A percentile compares a stretch with the other conserved stretches of the same genome.
Evolutionary conservation across 177 flowering plant species (phyloP).

Genomic region (Vitis hybrid): DNA sequence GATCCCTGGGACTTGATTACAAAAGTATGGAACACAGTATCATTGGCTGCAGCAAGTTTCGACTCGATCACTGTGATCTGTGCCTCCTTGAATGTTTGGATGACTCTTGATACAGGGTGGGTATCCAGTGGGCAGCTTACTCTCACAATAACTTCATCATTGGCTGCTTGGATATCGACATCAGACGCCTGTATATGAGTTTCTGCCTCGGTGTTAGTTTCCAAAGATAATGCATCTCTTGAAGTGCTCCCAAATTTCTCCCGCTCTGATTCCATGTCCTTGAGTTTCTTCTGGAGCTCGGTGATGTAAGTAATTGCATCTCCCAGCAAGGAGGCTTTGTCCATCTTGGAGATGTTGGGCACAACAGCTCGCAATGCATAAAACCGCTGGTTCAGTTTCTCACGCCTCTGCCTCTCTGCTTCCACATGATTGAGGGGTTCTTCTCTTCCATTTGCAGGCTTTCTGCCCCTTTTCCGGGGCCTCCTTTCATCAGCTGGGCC

Average conservation of each 20-base stretch:
- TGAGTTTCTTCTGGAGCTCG: constrained; percentile 84
- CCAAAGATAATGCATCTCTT: constrained; percentile 33
- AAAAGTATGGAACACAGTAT: constrained; percentile 75
- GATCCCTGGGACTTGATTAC: constrained; percentile 66
- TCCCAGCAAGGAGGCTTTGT: constrained; percentile 92
- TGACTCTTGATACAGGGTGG: constrained; percentile 74
- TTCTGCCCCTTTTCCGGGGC: constrained; percentile 85
- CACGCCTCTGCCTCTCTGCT: constrained; percentile 91
- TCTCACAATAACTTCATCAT: constrained; percentile 63
- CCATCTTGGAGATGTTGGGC: constrained; percentile 97
- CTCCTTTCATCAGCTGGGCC: constrained; percentile 54
- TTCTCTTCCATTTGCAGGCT: constrained; percentile 95
- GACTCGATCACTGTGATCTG: constrained; percentile 62
- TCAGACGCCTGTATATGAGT: constrained; percentile 25
- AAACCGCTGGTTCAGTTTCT: constrained; percentile 92
- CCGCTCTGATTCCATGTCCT: constrained; percentile 70
- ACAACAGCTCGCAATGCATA: constrained; percentile 93
- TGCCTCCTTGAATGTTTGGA: constrained; percentile 68
- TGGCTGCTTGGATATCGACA: constrained; percentile 51
- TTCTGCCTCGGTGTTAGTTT: constrained; percentile 28
- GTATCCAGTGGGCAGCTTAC: constrained; percentile 66
- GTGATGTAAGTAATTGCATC: constrained; percentile 93
- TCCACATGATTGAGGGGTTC: constrained; percentile 96
- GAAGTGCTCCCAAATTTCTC: constrained; percentile 41
- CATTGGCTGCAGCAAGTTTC: constrained; percentile 50